Evolutionary conservation across 257 asterid genomes (phyloP), one percentile per base, ranked within the genome.

Genomic region (Solanum pinnatisectum): DNA sequence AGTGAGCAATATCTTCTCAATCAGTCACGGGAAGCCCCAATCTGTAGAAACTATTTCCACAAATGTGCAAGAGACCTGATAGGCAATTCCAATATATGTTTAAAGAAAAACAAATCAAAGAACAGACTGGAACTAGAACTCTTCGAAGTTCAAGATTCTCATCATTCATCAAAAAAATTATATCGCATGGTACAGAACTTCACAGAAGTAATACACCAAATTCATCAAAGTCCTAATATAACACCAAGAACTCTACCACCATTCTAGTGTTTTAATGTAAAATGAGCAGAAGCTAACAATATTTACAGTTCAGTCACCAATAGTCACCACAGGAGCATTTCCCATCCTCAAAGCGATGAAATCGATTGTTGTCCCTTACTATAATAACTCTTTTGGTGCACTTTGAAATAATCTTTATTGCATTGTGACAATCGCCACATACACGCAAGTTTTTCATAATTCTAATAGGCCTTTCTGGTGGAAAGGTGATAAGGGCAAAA

Each of bases 311-410:
- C 83, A 89, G 82, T 92, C 93, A 94, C 96, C 96, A 94, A 87
- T 94, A 96, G 91, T 95, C 98, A 59, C 98, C 95, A 93, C 98
- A 96, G 4, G 98, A 94, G 92, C 99, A 96, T 42, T 85, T 90
- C 82, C 98, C 98, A 70, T 92, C 88, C 71, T 93, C 91, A 83
- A 95, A 96, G 73, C 91, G 91, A 90, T 95, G 99, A 90, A 96
- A 96, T 76, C 98, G 90, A 39, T 91, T 96, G 89, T 95, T 95
- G 84, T 96, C 99, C 86, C 99, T 94, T 84, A 95, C 95, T 23
- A 90, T 93, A 20, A 96, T 93, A 78, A 90, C 87, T 92, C 95
- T 93, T 25, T 93, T 93, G 4, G 92, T 90, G 91, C 97, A 93
- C 91, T 88, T 92, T 22, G 98, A 94, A 87, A 95, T 94, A 46